Conservation (phyloP, 208 protist species). For the Novymonas esmeraldas region DNA sequence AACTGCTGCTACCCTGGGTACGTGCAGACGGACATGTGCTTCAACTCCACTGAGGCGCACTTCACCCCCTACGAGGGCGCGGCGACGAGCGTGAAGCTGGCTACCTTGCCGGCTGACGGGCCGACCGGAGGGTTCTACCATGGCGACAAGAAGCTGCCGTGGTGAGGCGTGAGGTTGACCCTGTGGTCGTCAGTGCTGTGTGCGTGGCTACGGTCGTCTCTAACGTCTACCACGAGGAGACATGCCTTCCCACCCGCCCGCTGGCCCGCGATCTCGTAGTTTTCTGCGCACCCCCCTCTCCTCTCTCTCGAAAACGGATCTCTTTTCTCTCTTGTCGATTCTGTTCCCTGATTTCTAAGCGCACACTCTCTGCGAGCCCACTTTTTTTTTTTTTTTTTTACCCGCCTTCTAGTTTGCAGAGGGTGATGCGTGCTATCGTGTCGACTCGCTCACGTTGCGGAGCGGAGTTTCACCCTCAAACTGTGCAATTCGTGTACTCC, state of each 20-base stretch:
- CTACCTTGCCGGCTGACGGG: conserved; percentile 76
- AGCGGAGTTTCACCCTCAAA: not conserved
- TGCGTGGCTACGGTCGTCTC: not conserved
- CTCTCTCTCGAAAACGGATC: conserved; percentile 5
- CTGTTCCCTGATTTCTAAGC: not conserved
- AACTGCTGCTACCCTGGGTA: conserved; percentile 82
- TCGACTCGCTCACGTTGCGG: not conserved
- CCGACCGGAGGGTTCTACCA: conserved; percentile 85
- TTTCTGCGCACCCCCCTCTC: not conserved
- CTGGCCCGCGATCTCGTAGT: too few species aligned
- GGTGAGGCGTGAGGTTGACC: conserved; percentile 40
- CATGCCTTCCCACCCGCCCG: not conserved
- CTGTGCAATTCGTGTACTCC: not conserved
- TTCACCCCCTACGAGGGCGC: conserved; percentile 73
- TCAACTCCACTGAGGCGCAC: conserved; percentile 41
- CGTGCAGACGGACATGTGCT: conserved; percentile 82
- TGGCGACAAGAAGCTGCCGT: conserved; percentile 71
- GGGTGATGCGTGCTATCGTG: not conserved
- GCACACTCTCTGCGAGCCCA: conserved; percentile 7
- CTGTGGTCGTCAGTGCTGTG: not conserved
- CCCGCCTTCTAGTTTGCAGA: too few species aligned
- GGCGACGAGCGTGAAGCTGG: conserved; percentile 74
- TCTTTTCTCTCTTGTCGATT: conserved; percentile 11
- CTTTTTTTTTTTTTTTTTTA: conserved; percentile 21
- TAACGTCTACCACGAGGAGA: not conserved